Evolutionary conservation across 768 basidiomycete genomes (phyloP).

Genomic region (Boletus reticuloceps): DNA sequence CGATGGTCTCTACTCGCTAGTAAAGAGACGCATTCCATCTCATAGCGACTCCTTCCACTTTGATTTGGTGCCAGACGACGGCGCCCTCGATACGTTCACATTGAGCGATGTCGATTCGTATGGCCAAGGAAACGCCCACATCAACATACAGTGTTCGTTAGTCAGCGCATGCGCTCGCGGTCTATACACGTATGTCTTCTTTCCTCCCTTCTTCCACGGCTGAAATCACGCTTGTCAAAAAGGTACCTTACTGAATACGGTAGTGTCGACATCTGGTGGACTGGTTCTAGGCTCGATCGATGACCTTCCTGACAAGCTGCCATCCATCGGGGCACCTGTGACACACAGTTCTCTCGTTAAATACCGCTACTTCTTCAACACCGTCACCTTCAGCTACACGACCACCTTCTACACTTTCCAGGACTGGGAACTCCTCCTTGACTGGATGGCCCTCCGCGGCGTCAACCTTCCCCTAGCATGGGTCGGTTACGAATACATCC

Average conservation of each 20-base stretch:
- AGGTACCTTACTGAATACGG: conserved; percentile 38
- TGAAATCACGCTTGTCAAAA: neutral
- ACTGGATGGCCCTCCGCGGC: conserved; percentile 42
- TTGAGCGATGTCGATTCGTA: conserved; percentile 24
- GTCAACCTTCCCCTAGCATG: conserved; percentile 43
- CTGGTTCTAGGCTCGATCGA: conserved; percentile 38
- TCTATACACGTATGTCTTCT: conserved; percentile 33
- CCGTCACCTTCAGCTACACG: conserved; percentile 42
- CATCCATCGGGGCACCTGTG: conserved; percentile 30
- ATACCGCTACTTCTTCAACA: conserved; percentile 43
- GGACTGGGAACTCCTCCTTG: conserved; percentile 39
- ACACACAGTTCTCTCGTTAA: conserved; percentile 35
- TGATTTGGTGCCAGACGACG: conserved; percentile 18
- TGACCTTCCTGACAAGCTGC: conserved; percentile 29
- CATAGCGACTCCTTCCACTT: conserved; percentile 35
- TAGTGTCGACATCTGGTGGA: conserved; percentile 44
- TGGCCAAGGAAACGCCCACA: conserved; percentile 5
- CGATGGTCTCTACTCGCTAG: conserved; percentile 34
- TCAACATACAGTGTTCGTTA: conserved; percentile 35
- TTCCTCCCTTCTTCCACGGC: neutral
- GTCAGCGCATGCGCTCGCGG: conserved; percentile 39
- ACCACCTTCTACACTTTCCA: conserved; percentile 39
- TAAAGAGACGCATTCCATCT: conserved; percentile 35
- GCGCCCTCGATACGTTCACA: conserved; percentile 30
- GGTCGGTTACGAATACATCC: conserved; percentile 40